Evolutionary conservation across 495 filamentous ascomycete genomes (phyloP), one percentile per base, ranked within the genome.

Genomic region (Aspergillus bridgeri): DNA sequence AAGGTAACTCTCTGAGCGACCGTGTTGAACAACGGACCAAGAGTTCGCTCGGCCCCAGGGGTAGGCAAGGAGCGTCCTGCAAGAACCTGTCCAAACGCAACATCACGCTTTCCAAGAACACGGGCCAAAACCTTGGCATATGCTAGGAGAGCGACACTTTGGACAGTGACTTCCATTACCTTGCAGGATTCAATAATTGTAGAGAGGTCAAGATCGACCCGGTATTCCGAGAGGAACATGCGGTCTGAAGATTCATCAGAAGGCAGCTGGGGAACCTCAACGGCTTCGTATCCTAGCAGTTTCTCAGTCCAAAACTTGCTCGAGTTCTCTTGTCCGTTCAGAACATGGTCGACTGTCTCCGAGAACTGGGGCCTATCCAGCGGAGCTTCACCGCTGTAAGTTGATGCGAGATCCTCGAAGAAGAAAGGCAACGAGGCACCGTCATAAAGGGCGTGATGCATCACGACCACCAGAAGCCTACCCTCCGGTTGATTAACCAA

Each of bases 1-100:
- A 77, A 64, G 19, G 67, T 69, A 6, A 73, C 65, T 52, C 74
- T 65, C 57, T 75, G 74, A 19, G 92, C 90, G 0, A 96, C 75
- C 0, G 92, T 96, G 69, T 97, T 98, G 79, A 98, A 96, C 4
- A 96, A 69, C 0, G 93, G 93, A 0, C 94, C 94, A 52, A 92
- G 82, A 7, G 88, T 80, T 8, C 78, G 71, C 33, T 96, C 90
- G 15, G 85, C 81, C 1, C 76, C 80, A 24, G 86, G 79, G 19
- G 87, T 66, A 22, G 86, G 80, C 2, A 96, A 78, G 86, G 75
- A 25, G 76, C 83, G 60, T 71, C 76, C 45, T 76, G 74, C 90
- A 82, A 96, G 55, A 75, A 84, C 63, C 81, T 89, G 73, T 87
- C 92, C 92, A 56, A 95, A 84, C 5, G 84, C 78, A 6, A 91